phyloP scores from a whole-genome alignment of 192 early-diverging fungal species.

The Lunasporangiospora selenospora region DNA sequence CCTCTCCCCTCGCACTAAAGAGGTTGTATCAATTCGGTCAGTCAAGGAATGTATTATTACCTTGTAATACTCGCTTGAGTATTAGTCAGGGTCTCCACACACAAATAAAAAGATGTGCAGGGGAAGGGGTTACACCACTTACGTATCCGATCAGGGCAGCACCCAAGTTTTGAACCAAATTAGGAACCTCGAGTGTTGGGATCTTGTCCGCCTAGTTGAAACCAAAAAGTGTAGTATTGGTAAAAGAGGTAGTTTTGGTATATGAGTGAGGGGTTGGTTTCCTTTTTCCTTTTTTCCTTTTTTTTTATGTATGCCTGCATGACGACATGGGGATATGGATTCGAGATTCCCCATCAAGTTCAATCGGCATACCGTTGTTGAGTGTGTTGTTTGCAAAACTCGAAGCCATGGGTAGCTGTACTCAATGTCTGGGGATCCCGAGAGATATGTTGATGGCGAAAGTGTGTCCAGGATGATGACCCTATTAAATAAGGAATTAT shows the following conservation, averaged over 20 bases:
- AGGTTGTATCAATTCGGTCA: too few species aligned
- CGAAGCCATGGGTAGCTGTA: constrained; percentile 39
- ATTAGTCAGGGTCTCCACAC: too few species aligned
- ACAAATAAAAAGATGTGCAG: too few species aligned
- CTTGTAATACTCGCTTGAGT: too few species aligned
- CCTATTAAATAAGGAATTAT: neutral
- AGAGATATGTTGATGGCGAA: constrained; percentile 28
- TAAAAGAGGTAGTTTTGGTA: too few species aligned
- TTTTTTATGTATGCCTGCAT: too few species aligned
- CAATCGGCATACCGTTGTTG: constrained; percentile 22
- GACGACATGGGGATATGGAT: too few species aligned
- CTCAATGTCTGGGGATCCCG: constrained; percentile 31
- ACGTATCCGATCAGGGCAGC: constrained; percentile 45
- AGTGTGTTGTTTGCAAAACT: constrained; percentile 23
- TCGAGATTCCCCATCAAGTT: too few species aligned
- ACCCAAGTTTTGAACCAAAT: constrained; percentile 43
- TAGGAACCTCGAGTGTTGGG: constrained; percentile 35
- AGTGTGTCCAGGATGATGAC: constrained; percentile 29
- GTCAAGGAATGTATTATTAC: too few species aligned
- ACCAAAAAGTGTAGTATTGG: too few species aligned
- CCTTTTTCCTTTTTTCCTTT: too few species aligned
- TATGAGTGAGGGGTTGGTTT: too few species aligned
- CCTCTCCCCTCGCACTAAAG: constrained; percentile 45
- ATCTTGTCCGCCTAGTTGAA: constrained; percentile 23
- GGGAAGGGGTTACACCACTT: constrained; percentile 6